A percentile compares a stretch with the other conserved stretches of the same genome.
Conservation (phyloP, 371 early-diverging fungal genomes). For the Fennellomyces sp. region DNA sequence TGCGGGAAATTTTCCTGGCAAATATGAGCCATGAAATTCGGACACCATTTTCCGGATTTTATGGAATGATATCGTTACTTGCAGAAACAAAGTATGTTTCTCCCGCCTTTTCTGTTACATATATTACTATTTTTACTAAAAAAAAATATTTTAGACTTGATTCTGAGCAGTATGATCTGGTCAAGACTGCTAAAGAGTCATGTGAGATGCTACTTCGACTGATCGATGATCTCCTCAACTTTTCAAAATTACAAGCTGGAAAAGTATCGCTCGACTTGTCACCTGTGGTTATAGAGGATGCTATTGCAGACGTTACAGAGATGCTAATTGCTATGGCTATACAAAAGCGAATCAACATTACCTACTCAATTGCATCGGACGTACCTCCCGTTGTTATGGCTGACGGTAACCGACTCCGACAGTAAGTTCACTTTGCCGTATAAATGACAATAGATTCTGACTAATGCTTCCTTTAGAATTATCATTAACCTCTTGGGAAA, state of each 20-base stretch:
- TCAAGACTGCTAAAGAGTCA: conserved; percentile 60
- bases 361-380: conserved; percentile 41
- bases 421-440: conserved; percentile 18
- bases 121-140: no score
- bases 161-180: conserved; percentile 59
- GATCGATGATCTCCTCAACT: conserved; percentile 66
- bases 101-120: no score
- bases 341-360: conserved; percentile 50
- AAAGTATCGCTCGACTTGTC: conserved; percentile 58
- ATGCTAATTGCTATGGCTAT: conserved; percentile 57
- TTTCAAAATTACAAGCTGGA: conserved; percentile 66
- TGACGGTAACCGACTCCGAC: conserved; percentile 50
- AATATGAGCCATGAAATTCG: conserved; percentile 62
- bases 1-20: conserved; percentile 58
- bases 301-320: conserved; percentile 58
- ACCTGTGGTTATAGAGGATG: conserved; percentile 52
- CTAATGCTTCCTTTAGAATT: conserved; percentile 24
- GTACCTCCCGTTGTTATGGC: conserved; percentile 43
- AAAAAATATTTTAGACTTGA: no score
- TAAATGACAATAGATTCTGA: background rate
- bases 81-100: conserved; percentile 41
- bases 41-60: conserved; percentile 63
- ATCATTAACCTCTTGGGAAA: conserved; percentile 44
- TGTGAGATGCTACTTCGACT: conserved; percentile 64
- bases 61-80: conserved; percentile 61